Evolutionary conservation across 1,139 yeast genomes (phyloP).

Genomic region (Geotrichum siamense): DNA sequence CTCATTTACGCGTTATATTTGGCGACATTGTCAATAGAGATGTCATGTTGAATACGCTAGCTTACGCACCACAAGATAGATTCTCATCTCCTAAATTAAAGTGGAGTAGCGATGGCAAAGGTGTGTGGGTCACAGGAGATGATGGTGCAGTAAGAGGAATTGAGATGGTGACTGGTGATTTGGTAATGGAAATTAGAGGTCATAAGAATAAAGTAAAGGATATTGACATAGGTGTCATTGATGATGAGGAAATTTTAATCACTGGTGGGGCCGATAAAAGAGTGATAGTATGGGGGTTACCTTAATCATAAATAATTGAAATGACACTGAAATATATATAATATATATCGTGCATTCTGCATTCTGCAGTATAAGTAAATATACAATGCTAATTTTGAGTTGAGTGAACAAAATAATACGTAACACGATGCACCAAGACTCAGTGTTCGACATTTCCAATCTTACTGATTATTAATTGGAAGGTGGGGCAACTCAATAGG

Average conservation of each 20-base stretch:
- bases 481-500: too few relatives aligned
- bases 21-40: constrained; percentile 3
- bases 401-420: too few relatives aligned
- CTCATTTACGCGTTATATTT: constrained; percentile 13
- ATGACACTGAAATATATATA: neutral
- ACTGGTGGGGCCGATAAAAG: constrained; percentile 13
- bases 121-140: constrained; percentile 64
- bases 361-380: too few relatives aligned
- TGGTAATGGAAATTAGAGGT: constrained; percentile 20
- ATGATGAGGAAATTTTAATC: constrained; percentile 6
- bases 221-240: constrained; percentile 1
- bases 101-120: constrained; percentile 29
- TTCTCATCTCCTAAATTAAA: constrained; percentile 11
- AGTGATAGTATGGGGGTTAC: constrained; percentile 11
- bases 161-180: constrained; percentile 23
- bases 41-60: constrained; percentile 5
- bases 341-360: neutral
- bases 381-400: too few relatives aligned
- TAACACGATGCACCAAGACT: too few relatives aligned
- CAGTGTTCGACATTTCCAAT: too few relatives aligned
- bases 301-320: constrained; percentile 1
- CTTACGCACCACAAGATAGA: constrained; percentile 16
- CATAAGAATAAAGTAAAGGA: constrained; percentile 12
- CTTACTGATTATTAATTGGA: too few relatives aligned
- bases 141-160: constrained; percentile 55